Conservation (phyloP, 2,329 filamentous ascomycete species). For the Acrodontium crateriforme region DNA sequence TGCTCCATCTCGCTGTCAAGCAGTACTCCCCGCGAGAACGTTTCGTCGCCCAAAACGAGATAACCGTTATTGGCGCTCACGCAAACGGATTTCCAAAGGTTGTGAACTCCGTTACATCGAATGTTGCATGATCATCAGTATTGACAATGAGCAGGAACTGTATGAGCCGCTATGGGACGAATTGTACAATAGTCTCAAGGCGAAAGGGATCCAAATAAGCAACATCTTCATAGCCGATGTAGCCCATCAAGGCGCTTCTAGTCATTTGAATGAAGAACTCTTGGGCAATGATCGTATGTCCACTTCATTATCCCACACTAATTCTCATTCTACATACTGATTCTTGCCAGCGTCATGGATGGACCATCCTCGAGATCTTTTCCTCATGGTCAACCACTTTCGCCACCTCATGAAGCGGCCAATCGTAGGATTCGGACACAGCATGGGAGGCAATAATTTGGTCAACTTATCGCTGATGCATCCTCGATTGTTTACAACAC, state of each 20-base stretch:
- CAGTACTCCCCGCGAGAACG: slow-evolving; percentile 74
- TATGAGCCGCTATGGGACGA: slow-evolving; percentile 91
- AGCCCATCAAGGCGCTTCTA: slow-evolving; percentile 71
- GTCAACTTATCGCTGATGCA: slow-evolving; percentile 60
- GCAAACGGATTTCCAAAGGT: slow-evolving; percentile 91
- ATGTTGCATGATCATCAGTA: slow-evolving; percentile 55
- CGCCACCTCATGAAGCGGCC: slow-evolving; percentile 67
- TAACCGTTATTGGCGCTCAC: slow-evolving; percentile 77
- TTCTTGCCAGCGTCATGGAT: slow-evolving; percentile 58
- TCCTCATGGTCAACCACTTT: slow-evolving; percentile 75
- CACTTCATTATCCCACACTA: neutral
- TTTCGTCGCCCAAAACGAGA: slow-evolving; percentile 53
- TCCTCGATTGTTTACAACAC: slow-evolving; percentile 61
- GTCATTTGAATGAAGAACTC: slow-evolving; percentile 58
- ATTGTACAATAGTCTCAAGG: slow-evolving; percentile 45
- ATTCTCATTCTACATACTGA: neutral
- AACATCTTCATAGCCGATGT: slow-evolving; percentile 83
- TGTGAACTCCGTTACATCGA: neutral
- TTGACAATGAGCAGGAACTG: slow-evolving; percentile 80
- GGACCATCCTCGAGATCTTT: slow-evolving; percentile 71
- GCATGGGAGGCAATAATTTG: slow-evolving; percentile 68
- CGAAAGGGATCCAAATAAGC: slow-evolving; percentile 54
- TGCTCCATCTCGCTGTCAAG: slow-evolving; percentile 63
- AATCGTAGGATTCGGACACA: slow-evolving; percentile 74
- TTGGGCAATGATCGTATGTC: slow-evolving; percentile 72